phyloP scores from a whole-genome alignment of 1,284 basidiomycete species.

The Puccinia brachypodii region DNA sequence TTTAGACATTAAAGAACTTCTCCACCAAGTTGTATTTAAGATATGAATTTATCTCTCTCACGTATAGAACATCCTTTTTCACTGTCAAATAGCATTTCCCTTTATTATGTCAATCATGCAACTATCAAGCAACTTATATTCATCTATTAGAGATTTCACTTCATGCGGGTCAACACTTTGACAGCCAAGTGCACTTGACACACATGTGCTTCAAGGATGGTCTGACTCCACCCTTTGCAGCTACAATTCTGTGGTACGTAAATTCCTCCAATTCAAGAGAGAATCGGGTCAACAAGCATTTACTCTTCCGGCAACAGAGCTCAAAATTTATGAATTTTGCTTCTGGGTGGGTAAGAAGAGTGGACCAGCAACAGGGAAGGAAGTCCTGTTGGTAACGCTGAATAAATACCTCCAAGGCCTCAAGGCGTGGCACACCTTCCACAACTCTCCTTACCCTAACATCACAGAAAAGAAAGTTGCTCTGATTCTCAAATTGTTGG shows the following conservation, averaged over 20 bases:
- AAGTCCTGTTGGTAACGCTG: background rate
- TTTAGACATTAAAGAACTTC: background rate
- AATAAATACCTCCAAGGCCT: background rate
- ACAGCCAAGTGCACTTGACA: background rate
- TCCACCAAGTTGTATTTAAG: background rate
- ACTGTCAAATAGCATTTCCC: background rate
- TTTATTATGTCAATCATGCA: background rate
- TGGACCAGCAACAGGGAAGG: background rate
- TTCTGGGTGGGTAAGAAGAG: background rate
- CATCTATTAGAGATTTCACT: background rate
- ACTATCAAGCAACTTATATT: background rate
- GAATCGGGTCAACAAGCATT: background rate
- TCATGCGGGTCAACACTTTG: background rate
- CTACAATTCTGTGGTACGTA: background rate
- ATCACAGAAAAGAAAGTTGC: background rate
- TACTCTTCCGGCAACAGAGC: background rate
- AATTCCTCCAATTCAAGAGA: background rate
- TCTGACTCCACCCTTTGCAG: background rate
- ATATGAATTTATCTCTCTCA: background rate
- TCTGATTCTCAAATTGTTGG: background rate
- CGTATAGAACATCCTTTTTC: background rate
- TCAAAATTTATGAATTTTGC: background rate
- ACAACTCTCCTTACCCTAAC: background rate
- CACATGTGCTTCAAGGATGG: background rate
- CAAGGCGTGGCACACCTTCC: background rate